Conservation (phyloP, 345 rosid species). For the Sonneratia alba region DNA sequence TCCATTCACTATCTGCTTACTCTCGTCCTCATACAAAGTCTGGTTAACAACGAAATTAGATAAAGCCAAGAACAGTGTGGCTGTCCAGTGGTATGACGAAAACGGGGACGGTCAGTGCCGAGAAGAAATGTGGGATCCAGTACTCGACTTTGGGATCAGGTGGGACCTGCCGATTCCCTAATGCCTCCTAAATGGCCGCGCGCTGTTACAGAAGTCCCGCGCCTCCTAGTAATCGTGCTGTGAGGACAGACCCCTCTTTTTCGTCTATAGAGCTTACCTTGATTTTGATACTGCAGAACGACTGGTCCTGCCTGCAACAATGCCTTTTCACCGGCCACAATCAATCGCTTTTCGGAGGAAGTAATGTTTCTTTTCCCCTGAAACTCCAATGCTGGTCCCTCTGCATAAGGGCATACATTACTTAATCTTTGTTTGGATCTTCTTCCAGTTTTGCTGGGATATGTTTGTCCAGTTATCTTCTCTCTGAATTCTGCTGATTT, state of each 20-base stretch:
- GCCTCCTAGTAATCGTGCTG: constrained; percentile 51
- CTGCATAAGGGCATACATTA: background rate
- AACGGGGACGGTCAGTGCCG: constrained; percentile 37
- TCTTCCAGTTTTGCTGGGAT: constrained; percentile 37
- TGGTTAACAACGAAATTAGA: constrained; percentile 28
- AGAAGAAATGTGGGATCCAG: constrained; percentile 51
- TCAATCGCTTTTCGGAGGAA: constrained; percentile 46
- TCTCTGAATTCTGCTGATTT: constrained; percentile 30
- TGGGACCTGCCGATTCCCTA: constrained; percentile 36
- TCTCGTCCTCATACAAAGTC: constrained; percentile 37
- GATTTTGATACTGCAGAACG: constrained; percentile 60
- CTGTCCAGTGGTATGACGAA: constrained; percentile 33
- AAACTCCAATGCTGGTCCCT: constrained; percentile 4
- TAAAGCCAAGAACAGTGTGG: constrained; percentile 31
- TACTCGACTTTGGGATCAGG: constrained; percentile 47
- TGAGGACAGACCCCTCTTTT: constrained; percentile 25
- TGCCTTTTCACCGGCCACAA: constrained; percentile 65
- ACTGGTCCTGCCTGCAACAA: constrained; percentile 59
- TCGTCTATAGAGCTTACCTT: constrained; percentile 35
- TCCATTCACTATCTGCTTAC: constrained; percentile 58
- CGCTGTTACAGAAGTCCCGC: constrained; percentile 61
- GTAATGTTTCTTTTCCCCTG: constrained; percentile 22
- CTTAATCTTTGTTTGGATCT: constrained; percentile 1
- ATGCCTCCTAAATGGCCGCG: constrained; percentile 69
- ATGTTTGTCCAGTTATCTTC: constrained; percentile 37